These are phyloP conservation scores for Coemansia sp. DNA, from an alignment of 192 early-diverging fungal genomes.

Conservation along the genomic window DNA sequence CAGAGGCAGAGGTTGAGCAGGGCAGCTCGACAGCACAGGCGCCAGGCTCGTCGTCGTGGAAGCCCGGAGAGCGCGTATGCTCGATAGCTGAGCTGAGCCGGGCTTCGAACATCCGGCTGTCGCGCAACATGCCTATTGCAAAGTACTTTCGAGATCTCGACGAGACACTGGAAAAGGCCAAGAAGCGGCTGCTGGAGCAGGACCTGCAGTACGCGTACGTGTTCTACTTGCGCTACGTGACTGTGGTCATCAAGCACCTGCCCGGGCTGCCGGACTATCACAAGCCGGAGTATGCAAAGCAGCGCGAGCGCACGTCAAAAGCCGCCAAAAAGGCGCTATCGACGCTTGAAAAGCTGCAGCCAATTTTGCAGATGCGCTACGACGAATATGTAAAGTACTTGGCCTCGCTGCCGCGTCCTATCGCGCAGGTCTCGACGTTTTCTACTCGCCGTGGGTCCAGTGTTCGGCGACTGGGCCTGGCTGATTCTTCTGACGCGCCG, in stretches of 20 bases:
- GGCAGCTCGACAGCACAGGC: not conserved
- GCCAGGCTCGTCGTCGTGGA: constrained; percentile 36
- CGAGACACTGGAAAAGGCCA: constrained; percentile 50
- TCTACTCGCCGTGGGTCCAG: constrained; percentile 25
- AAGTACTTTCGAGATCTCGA: constrained; percentile 53
- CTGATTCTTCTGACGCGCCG: not conserved
- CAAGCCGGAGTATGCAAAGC: constrained; percentile 54
- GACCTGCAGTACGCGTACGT: constrained; percentile 72
- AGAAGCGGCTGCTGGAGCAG: constrained; percentile 63
- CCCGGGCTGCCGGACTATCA: constrained; percentile 63
- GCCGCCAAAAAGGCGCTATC: constrained; percentile 62
- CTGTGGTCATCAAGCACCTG: constrained; percentile 64
- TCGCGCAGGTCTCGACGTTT: constrained; percentile 39
- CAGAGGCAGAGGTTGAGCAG: not conserved
- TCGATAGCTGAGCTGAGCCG: constrained; percentile 46
- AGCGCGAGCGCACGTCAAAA: constrained; percentile 36
- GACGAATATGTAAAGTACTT: constrained; percentile 57
- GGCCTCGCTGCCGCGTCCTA: constrained; percentile 29
- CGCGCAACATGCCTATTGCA: constrained; percentile 38
- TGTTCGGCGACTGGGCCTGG: constrained; percentile 18
- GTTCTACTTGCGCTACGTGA: constrained; percentile 71
- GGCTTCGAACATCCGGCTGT: constrained; percentile 39
- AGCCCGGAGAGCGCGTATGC: constrained; percentile 50
- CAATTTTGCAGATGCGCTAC: constrained; percentile 60
- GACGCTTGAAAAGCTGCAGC: constrained; percentile 62